A percentile compares a stretch with the other conserved stretches of the same genome.
These are phyloP conservation scores for Paraconiothyrium brasiliense DNA, from an alignment of 2,329 filamentous ascomycete species.

Conservation along the genomic window DNA sequence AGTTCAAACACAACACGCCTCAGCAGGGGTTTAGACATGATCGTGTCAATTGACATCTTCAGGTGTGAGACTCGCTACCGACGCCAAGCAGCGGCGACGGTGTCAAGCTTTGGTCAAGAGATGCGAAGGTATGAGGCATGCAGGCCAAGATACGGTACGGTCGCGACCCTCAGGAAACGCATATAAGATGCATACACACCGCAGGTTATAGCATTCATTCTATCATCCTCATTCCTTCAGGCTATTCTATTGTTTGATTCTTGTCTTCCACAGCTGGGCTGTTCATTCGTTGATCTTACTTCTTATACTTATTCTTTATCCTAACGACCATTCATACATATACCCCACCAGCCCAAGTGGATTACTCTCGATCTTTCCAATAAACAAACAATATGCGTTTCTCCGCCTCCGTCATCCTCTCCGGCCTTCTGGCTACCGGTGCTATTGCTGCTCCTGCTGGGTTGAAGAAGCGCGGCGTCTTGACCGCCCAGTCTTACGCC, in stretches of 20 bases:
- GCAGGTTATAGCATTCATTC: slow-evolving; percentile 9
- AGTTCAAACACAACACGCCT: slow-evolving; percentile 18
- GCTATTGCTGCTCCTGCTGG: slow-evolving; percentile 18
- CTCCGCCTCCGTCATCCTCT: slow-evolving; percentile 25
- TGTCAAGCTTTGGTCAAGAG: slow-evolving; percentile 17
- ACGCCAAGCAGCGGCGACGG: slow-evolving; percentile 9
- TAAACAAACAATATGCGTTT: slow-evolving; percentile 25
- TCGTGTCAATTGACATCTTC: slow-evolving; percentile 13
- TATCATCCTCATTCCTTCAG: slow-evolving; percentile 12
- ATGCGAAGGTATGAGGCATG: neutral
- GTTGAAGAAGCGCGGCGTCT: slow-evolving; percentile 19
- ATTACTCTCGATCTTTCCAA: slow-evolving; percentile 11
- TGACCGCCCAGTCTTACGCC: slow-evolving; percentile 25
- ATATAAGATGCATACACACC: slow-evolving; percentile 1
- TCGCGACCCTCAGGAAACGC: neutral
- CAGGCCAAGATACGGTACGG: neutral
- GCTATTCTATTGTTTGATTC: slow-evolving; percentile 12
- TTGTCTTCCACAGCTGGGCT: slow-evolving; percentile 21
- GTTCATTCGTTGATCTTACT: slow-evolving; percentile 22
- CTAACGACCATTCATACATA: neutral
- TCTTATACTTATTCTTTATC: neutral
- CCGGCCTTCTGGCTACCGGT: slow-evolving; percentile 24
- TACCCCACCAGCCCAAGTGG: neutral
- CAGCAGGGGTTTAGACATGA: slow-evolving; percentile 7
- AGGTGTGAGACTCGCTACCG: slow-evolving; percentile 16